These are phyloP conservation scores for Ophiocordyceps polyrhachis-furcata DNA, from an alignment of 2,329 filamentous ascomycete species.

Conservation along the genomic window DNA sequence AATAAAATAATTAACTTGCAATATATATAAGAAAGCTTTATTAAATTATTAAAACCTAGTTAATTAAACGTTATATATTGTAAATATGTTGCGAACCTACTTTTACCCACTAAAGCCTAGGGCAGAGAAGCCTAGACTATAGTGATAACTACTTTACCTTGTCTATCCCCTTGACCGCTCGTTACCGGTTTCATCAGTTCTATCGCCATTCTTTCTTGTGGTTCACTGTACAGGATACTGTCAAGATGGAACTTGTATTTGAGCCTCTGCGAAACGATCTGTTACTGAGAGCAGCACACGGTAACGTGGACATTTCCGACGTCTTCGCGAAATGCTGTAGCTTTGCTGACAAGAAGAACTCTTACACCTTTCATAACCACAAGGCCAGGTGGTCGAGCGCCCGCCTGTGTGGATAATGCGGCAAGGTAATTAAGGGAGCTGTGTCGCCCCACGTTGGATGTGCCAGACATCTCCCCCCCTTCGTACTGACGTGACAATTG, in stretches of 20 bases:
- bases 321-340: background rate
- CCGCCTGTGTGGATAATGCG: constrained; percentile 99
- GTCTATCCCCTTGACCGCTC: too few relatives aligned
- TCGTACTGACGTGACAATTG: background rate
- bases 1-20: too few relatives aligned
- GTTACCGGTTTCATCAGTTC: background rate
- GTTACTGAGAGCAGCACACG: constrained; percentile 74
- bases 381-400: constrained; percentile 77
- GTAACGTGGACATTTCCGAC: constrained; percentile 26
- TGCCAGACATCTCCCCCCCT: too few relatives aligned
- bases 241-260: constrained; percentile 54
- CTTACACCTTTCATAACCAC: background rate
- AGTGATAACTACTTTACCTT: too few relatives aligned
- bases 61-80: too few relatives aligned
- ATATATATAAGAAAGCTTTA: too few relatives aligned
- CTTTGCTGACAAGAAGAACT: background rate
- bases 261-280: constrained; percentile 83
- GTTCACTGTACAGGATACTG: constrained; percentile 6
- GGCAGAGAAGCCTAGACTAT: too few relatives aligned
- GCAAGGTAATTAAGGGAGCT: constrained; percentile 46
- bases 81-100: too few relatives aligned
- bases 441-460: background rate
- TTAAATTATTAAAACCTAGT: too few relatives aligned
- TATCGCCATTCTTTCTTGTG: background rate
- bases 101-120: too few relatives aligned